A percentile compares a stretch with the other conserved stretches of the same genome.
Conservation (phyloP, 108 stramenopile species). For the Chaetoceros tenuissimus region DNA sequence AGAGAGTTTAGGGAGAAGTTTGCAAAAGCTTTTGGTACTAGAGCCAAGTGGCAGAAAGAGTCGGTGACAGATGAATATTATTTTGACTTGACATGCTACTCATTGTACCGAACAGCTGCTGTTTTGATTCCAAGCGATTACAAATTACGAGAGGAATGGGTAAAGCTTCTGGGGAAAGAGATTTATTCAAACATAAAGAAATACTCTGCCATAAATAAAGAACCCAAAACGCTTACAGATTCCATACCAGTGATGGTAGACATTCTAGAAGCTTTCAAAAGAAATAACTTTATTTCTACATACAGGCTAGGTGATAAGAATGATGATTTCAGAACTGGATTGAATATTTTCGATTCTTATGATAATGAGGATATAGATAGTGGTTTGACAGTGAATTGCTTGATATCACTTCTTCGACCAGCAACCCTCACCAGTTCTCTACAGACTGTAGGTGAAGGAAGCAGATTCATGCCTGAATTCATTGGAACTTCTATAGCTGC, state of each 20-base stretch:
- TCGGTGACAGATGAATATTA: slow-evolving; percentile 62
- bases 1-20: slow-evolving; percentile 27
- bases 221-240: slow-evolving; percentile 19
- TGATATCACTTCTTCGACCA: slow-evolving; percentile 58
- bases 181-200: neutral
- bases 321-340: slow-evolving; percentile 22
- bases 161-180: slow-evolving; percentile 41
- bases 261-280: slow-evolving; percentile 40
- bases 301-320: slow-evolving; percentile 31
- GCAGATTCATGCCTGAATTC: slow-evolving; percentile 70
- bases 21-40: slow-evolving; percentile 31
- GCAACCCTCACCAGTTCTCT: slow-evolving; percentile 60
- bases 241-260: slow-evolving; percentile 37
- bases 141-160: slow-evolving; percentile 46
- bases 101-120: slow-evolving; percentile 71
- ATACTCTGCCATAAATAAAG: slow-evolving; percentile 5
- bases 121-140: slow-evolving; percentile 39
- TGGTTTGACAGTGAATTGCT: slow-evolving; percentile 53
- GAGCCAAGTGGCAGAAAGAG: slow-evolving; percentile 48
- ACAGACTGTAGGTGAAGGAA: slow-evolving; percentile 78
- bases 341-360: slow-evolving; percentile 58
- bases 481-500: slow-evolving; percentile 68
- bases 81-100: slow-evolving; percentile 73
- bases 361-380: slow-evolving; percentile 41
- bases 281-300: slow-evolving; percentile 24